phyloP scores from a whole-genome alignment of 2,329 filamentous ascomycete genomes.

The Orbilia javanica region DNA sequence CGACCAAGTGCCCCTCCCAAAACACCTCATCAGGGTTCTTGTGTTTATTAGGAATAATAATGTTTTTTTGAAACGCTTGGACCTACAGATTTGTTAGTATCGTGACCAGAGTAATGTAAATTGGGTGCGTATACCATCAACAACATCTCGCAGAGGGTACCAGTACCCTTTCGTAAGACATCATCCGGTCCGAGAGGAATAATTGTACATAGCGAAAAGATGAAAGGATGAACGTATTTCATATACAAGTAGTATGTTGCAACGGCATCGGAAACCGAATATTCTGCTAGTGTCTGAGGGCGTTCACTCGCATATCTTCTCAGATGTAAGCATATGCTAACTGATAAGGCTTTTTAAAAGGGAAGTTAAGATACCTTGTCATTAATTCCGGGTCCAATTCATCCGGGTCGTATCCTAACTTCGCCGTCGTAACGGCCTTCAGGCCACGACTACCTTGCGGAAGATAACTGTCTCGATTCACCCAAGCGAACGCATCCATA shows the following conservation, averaged over 20 bases:
- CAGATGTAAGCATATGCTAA: constrained; percentile 1
- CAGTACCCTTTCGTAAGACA: constrained; percentile 92
- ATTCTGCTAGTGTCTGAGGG: constrained; percentile 94
- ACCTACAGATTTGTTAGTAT: constrained; percentile 65
- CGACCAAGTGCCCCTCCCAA: constrained; percentile 94
- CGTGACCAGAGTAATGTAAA: constrained; percentile 12
- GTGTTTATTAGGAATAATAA: constrained; percentile 96
- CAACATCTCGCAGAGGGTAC: constrained; percentile 99
- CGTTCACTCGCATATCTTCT: constrained; percentile 80
- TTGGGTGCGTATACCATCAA: constrained; percentile 75
- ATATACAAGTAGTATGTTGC: constrained; percentile 99
- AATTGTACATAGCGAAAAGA: constrained; percentile 98
- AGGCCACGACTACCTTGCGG: constrained; percentile 96
- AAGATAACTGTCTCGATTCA: constrained; percentile 97
- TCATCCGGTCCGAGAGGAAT: constrained; percentile 93
- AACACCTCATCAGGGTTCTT: constrained; percentile 90
- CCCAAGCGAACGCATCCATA: constrained; percentile 99
- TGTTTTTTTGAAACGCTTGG: constrained; percentile 90
- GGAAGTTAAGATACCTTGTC: constrained; percentile 72
- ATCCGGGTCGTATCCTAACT: constrained; percentile 97
- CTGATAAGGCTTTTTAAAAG: background rate
- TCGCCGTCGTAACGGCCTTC: constrained; percentile 97
- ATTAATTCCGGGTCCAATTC: constrained; percentile 97
- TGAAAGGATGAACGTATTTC: constrained; percentile 99
- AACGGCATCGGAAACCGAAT: constrained; percentile 98